phyloP scores from a whole-genome alignment of 768 basidiomycete species.

The Leccinum obscurum region DNA sequence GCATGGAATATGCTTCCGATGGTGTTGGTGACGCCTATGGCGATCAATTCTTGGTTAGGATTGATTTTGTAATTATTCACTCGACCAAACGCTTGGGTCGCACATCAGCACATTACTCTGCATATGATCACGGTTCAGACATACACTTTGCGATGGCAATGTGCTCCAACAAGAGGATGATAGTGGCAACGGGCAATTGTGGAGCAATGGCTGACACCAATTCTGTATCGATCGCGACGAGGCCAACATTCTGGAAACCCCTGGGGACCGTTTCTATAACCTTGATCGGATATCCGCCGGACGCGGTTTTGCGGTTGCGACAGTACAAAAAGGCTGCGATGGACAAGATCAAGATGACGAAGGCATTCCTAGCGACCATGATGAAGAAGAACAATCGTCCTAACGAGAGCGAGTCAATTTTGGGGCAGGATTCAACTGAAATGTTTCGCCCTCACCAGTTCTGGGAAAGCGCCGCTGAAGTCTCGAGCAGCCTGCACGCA shows the following conservation, averaged over 20 bases:
- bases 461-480: slow-evolving; percentile 61
- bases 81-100: slow-evolving; percentile 80
- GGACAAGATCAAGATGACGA: slow-evolving; percentile 86
- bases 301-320: slow-evolving; percentile 53
- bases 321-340: slow-evolving; percentile 86
- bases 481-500: slow-evolving; percentile 56
- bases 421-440: background rate
- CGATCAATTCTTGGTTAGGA: slow-evolving; percentile 93
- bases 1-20: slow-evolving; percentile 87
- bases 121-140: slow-evolving; percentile 20
- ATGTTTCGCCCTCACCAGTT: slow-evolving; percentile 42
- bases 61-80: slow-evolving; percentile 93
- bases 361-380: slow-evolving; percentile 75
- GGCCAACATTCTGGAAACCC: slow-evolving; percentile 66
- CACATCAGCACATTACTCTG: slow-evolving; percentile 11
- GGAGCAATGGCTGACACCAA: slow-evolving; percentile 70
- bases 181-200: slow-evolving; percentile 81
- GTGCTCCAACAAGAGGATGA: slow-evolving; percentile 91
- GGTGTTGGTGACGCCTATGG: slow-evolving; percentile 96
- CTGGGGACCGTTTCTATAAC: slow-evolving; percentile 82
- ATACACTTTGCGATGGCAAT: slow-evolving; percentile 95
- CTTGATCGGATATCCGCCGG: slow-evolving; percentile 81
- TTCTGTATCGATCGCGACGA: slow-evolving; percentile 43
- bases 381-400: slow-evolving; percentile 77
- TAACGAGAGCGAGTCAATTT: slow-evolving; percentile 26